phyloP scores from a whole-genome alignment of 2,329 filamentous ascomycete species.

The Didymosphaeria variabile region DNA sequence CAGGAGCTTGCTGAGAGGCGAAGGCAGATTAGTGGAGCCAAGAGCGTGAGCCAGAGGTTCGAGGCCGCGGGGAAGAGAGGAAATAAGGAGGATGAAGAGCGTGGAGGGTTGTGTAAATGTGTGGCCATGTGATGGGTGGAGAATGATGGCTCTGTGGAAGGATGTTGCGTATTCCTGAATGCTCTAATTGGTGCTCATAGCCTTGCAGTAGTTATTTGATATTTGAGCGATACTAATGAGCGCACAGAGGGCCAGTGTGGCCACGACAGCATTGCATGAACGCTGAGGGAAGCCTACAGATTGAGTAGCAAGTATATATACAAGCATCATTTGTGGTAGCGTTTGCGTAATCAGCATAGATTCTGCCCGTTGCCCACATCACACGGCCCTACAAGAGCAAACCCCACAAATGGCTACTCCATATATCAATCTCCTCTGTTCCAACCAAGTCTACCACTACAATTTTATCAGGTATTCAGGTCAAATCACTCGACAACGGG shows the following conservation, averaged over 20 bases:
- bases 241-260: neutral
- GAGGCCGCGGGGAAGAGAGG: neutral
- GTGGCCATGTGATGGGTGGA: constrained; percentile 27
- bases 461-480: neutral
- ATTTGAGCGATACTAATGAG: neutral
- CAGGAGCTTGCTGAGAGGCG: constrained; percentile 28
- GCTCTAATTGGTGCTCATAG: neutral
- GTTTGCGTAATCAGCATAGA: neutral
- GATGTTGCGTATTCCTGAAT: neutral
- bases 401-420: neutral
- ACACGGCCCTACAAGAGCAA: neutral
- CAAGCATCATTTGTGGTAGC: neutral
- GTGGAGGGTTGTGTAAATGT: constrained; percentile 19
- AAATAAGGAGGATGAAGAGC: neutral
- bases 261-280: neutral
- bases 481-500: no score
- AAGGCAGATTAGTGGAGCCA: constrained; percentile 20
- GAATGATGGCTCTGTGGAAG: neutral
- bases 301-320: neutral
- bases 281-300: neutral
- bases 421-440: neutral
- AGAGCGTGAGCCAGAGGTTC: constrained; percentile 3
- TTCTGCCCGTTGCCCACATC: neutral
- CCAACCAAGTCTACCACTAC: neutral
- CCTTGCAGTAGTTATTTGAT: neutral